Evolutionary conservation across 2,329 filamentous ascomycete species (phyloP), one percentile per base, ranked within the genome.

Genomic region (Aspergillus puulaauensis): DNA sequence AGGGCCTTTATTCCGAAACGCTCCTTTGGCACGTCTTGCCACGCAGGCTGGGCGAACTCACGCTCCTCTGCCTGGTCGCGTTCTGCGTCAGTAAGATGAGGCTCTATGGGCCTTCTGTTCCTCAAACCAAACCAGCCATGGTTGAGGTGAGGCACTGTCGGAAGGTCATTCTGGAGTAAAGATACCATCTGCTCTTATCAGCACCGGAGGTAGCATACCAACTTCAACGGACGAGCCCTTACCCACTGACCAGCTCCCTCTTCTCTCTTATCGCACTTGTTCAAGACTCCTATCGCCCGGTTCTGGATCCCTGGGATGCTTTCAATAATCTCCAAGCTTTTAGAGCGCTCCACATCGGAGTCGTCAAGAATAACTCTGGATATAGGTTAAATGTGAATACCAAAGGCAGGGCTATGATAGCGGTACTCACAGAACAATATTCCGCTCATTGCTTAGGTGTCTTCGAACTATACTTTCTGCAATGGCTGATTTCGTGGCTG

Each of bases 111-210:
- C n/a, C 47, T 55, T 24, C 61, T 54, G 51, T 63, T 63, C 14
- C 61, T 59, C 21, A 63, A n/a, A 12, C 59, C 59, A 37, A 63
- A 63, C 61, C 61, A 63, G 11, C 61, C 61, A 35, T 64, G 58
- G 7, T 62, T 52, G 4, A 62, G 53, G 19, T 59, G 39, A 14
- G 57, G 48, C 5, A 61, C 54, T 27, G 49, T 62, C 4, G 55
- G 35, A 31, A 60, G 44, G 11, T 62, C 60, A 23, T 62, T 62
- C 55, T 54, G 60, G 15, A 64, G 47, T 5, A 64, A 58, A 54
- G 58, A 58, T 19, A 62, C 52, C 60, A 64, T 64, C 43, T 45
- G 9, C 12, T 27, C 12, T 12, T 45, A 24, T 45, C 17, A 40
- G 40, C 19, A 24, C 12, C 9, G 6, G 21, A 15, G 12, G 19